Base-by-base conservation (phyloP, 2,329 filamentous ascomycete species). In the Diaporthe destruens region DNA sequence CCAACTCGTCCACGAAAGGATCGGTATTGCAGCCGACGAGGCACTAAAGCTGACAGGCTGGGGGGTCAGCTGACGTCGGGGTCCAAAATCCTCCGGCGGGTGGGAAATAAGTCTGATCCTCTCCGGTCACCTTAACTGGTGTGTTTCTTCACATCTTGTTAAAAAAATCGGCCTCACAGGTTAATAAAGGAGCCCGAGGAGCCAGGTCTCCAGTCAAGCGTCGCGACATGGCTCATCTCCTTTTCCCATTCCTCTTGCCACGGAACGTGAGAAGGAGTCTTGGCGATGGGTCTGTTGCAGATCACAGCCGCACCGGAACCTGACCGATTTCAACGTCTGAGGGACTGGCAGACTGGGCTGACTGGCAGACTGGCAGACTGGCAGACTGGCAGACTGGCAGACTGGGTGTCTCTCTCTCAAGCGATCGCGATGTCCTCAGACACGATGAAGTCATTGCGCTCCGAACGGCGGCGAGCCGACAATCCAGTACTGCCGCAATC, bases 361-460 rank as follows among this genome's bases (percentile, higher is more conserved):
- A 3, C 34, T 36, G 34, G 34, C 34, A 39, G 36, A 39, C 29
- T 29, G 29, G 29, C 29, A 29, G 32, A 36, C 29, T 59, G 23
- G 8, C 36, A 39, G 36, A 39, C 36, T 14, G 36, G 36, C 36
- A 9, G 36, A 4, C 36, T 39, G 36, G 36, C 36, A 39, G 36
- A 36, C 20, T 59, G 25, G 9, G 20, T 51, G 42, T 34, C 20
- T 61, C 42, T 16, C 8, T 70, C 8, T 70, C 55, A 34, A n/a
- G 44, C 34, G 20, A 61, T 61, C 68, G 44, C 47, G 68, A 70
- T 61, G 44, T 16, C 23, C 55, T 61, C 32, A 70, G 68, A 70
- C 68, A 70, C 11, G 16, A 49, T 70, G 68, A 70, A 70, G 68
- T 70, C 68, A 70, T 70, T 53, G 47, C 68, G 29, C 34, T 39